Percentiles rank a stretch among this genome's conserved stretches.
phyloP scores from a whole-genome alignment of 495 filamentous ascomycete genomes.

The Podospora anserina region DNA sequence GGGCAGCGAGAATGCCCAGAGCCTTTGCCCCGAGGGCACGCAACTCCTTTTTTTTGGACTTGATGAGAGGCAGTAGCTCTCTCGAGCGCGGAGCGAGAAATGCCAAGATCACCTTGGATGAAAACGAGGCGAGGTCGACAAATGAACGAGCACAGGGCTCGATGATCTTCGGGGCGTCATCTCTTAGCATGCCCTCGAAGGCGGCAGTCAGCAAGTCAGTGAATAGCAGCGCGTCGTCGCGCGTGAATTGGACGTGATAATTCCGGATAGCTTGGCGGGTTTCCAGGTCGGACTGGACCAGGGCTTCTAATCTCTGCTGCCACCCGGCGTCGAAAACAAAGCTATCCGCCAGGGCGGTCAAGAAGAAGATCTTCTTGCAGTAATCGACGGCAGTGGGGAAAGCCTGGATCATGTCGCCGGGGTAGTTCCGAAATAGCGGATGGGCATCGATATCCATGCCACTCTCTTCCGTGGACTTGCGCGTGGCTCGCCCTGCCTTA shows the following conservation, averaged over 20 bases:
- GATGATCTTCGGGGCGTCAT: conserved; percentile 41
- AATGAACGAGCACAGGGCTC: conserved; percentile 59
- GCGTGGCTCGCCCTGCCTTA: neutral
- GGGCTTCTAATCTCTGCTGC: conserved; percentile 72
- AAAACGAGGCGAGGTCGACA: conserved; percentile 64
- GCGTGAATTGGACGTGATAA: conserved; percentile 37
- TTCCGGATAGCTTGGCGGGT: conserved; percentile 55
- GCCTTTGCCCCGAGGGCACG: conserved; percentile 62
- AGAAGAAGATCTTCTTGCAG: conserved; percentile 68
- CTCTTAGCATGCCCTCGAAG: conserved; percentile 57
- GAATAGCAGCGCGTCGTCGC: conserved; percentile 29
- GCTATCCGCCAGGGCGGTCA: conserved; percentile 58
- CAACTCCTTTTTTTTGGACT: conserved; percentile 64
- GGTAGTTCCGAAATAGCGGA: conserved; percentile 40
- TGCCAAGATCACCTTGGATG: conserved; percentile 50
- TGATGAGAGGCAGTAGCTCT: conserved; percentile 56
- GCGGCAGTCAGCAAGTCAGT: conserved; percentile 47
- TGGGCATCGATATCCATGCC: conserved; percentile 34
- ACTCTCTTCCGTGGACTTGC: conserved; percentile 17
- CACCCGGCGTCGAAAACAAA: conserved; percentile 75
- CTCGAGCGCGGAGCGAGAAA: conserved; percentile 45
- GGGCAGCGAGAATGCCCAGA: conserved; percentile 75
- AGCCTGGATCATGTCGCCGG: conserved; percentile 46
- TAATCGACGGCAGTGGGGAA: conserved; percentile 66
- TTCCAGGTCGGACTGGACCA: conserved; percentile 61